These are phyloP conservation scores for Cercospora sp. DNA, from an alignment of 2,329 filamentous ascomycete genomes.

Conservation along the genomic window DNA sequence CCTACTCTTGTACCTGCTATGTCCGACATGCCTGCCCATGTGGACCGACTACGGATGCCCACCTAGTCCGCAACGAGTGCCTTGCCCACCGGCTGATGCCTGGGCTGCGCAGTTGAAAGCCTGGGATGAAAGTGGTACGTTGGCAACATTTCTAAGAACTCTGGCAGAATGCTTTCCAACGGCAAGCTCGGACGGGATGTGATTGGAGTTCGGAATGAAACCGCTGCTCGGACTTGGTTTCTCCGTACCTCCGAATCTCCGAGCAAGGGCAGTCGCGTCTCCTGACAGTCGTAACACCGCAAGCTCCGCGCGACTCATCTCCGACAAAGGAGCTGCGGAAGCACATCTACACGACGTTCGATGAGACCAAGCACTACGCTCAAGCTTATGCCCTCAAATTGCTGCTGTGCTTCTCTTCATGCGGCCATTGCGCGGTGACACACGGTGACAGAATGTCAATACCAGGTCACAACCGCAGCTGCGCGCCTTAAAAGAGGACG, in stretches of 20 bases:
- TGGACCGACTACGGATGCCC: neutral
- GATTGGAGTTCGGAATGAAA: neutral
- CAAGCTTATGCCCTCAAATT: neutral
- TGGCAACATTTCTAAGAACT: neutral
- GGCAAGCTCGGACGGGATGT: neutral
- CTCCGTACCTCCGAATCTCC: slow-evolving; percentile 2
- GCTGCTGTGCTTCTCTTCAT: no score
- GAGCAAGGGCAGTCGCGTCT: neutral
- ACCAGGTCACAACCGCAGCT: no score
- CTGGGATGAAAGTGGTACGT: neutral
- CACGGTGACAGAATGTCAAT: no score
- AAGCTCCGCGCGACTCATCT: neutral
- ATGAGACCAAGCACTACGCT: neutral
- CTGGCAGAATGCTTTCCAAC: neutral
- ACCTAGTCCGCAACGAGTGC: neutral
- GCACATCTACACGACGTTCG: neutral
- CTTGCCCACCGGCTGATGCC: neutral
- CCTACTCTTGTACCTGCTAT: neutral
- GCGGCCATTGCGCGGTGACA: no score
- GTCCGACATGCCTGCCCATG: neutral
- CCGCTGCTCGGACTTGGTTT: neutral
- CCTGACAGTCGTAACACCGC: neutral
- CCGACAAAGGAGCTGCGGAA: neutral
- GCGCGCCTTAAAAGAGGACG: no score
- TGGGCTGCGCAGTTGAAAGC: neutral